Conservation (phyloP, 768 basidiomycete species). For the Rubroboletus satanas region DNA sequence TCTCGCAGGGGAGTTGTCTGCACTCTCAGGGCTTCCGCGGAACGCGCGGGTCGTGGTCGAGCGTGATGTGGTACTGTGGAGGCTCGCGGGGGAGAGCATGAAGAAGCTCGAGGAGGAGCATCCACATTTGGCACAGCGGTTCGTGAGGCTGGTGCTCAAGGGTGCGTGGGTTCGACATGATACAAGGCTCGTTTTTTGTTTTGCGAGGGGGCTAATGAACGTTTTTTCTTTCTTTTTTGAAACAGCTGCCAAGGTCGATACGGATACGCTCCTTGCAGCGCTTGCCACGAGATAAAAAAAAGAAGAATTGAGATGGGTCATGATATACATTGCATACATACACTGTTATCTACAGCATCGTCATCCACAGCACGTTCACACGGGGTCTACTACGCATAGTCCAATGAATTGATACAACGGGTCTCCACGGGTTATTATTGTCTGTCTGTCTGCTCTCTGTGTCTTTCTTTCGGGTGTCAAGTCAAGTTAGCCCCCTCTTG, state of each 20-base stretch:
- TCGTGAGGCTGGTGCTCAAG: slow-evolving; percentile 69
- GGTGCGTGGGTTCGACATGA: slow-evolving; percentile 39
- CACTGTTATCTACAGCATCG: slow-evolving; percentile 3
- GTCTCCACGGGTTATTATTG: not conserved
- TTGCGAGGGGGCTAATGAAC: not conserved
- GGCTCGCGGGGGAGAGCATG: slow-evolving; percentile 57
- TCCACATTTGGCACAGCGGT: slow-evolving; percentile 60
- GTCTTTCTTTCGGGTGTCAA: not conserved
- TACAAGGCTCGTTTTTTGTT: not conserved
- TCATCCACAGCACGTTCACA: slow-evolving; percentile 1
- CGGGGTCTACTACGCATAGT: not conserved
- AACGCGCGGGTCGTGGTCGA: slow-evolving; percentile 89
- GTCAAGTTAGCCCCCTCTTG: slow-evolving; percentile 8
- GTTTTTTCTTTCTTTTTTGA: not conserved
- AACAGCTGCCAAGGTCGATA: slow-evolving; percentile 61
- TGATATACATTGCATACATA: not conserved
- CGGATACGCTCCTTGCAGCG: slow-evolving; percentile 57
- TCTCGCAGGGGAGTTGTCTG: slow-evolving; percentile 86
- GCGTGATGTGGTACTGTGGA: slow-evolving; percentile 77
- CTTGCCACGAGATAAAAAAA: slow-evolving; percentile 40
- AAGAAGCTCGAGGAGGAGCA: slow-evolving; percentile 61
- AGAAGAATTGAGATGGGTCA: not conserved
- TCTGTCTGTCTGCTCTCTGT: not conserved
- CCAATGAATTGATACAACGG: not conserved
- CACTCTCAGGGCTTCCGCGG: slow-evolving; percentile 70